These are phyloP conservation scores for Xerophyta viscosa DNA, from an alignment of 106 monocot genomes.

Conservation along the genomic window DNA sequence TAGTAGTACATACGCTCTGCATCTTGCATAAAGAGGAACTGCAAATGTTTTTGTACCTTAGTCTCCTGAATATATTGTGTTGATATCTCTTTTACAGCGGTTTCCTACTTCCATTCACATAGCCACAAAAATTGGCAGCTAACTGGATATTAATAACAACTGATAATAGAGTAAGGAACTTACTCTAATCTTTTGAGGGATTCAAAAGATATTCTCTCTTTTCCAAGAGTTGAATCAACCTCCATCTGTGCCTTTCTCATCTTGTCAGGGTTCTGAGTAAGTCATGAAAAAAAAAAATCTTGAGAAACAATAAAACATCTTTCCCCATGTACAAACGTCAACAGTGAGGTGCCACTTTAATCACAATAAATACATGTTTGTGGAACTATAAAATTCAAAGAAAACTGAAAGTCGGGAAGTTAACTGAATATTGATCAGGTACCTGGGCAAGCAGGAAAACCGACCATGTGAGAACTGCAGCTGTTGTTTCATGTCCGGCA, in stretches of 20 bases:
- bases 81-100: too few relatives aligned
- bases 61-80: too few relatives aligned
- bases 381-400: too few relatives aligned
- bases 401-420: not conserved
- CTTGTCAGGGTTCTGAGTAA: constrained; percentile 71
- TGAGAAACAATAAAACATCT: not conserved
- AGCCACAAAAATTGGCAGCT: too few relatives aligned
- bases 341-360: too few relatives aligned
- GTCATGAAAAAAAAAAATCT: not conserved
- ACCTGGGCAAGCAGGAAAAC: constrained; percentile 89
- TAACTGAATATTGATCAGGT: not conserved
- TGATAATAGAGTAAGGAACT: constrained; percentile 15
- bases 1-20: too few relatives aligned
- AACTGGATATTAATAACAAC: not conserved
- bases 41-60: too few relatives aligned
- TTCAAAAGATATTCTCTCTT: constrained; percentile 38
- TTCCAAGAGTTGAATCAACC: constrained; percentile 69
- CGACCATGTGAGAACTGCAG: constrained; percentile 98
- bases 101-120: too few relatives aligned
- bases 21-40: too few relatives aligned
- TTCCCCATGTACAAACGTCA: too few relatives aligned
- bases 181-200: constrained; percentile 66
- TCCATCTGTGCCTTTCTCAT: constrained; percentile 91
- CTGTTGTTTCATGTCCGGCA: constrained; percentile 98
- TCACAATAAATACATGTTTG: not conserved